These are phyloP conservation scores for Saturnispora mendoncae DNA, from an alignment of 805 yeast genomes.

Conservation along the genomic window DNA sequence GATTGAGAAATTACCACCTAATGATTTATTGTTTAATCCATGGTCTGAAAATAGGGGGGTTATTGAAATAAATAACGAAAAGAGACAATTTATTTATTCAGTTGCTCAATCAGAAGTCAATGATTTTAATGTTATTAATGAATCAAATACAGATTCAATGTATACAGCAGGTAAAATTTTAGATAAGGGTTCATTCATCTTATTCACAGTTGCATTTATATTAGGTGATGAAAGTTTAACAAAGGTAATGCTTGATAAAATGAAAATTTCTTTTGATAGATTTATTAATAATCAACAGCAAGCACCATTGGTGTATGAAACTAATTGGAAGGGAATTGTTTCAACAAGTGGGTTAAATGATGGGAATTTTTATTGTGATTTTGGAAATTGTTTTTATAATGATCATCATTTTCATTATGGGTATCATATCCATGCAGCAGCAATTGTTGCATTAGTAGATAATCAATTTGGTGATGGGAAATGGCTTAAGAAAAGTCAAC, in stretches of 20 bases:
- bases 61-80: constrained; percentile 28
- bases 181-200: constrained; percentile 84
- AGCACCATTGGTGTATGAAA: constrained; percentile 71
- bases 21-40: constrained; percentile 40
- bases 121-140: constrained; percentile 43
- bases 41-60: constrained; percentile 44
- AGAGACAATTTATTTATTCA: constrained; percentile 32
- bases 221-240: constrained; percentile 50
- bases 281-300: constrained; percentile 64
- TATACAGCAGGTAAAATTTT: constrained; percentile 82
- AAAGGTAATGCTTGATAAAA: constrained; percentile 39
- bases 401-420: constrained; percentile 89
- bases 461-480: constrained; percentile 36
- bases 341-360: constrained; percentile 48
- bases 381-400: constrained; percentile 69
- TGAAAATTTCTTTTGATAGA: constrained; percentile 60
- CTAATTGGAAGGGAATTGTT: constrained; percentile 67
- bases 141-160: constrained; percentile 73
- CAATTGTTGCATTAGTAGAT: constrained; percentile 65
- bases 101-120: constrained; percentile 47
- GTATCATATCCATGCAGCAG: constrained; percentile 76
- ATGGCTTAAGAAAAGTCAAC: constrained; percentile 41
- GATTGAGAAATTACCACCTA: constrained; percentile 25
- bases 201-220: constrained; percentile 62
- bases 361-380: constrained; percentile 37